Evolutionary conservation across 768 basidiomycete genomes (phyloP).

Genomic region (Mycena rosella): DNA sequence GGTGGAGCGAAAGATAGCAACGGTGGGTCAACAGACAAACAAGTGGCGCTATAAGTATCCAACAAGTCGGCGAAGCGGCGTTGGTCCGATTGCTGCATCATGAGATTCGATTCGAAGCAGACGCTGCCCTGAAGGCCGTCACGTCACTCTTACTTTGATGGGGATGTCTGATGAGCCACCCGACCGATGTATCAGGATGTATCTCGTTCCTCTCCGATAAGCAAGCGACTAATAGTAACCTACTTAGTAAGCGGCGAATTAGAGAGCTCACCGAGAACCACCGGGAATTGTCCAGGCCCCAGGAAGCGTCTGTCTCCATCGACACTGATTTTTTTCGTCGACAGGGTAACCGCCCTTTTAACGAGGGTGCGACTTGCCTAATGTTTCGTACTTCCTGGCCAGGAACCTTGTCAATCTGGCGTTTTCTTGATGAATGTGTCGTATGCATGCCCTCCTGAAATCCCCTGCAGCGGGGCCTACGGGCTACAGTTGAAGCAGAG

Average conservation of each 20-base stretch:
- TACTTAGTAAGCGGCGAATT: too few species aligned
- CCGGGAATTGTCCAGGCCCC: too few species aligned
- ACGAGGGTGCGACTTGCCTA: background rate
- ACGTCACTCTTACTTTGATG: background rate
- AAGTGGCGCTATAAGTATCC: slow-evolving; percentile 17
- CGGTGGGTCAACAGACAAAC: slow-evolving; percentile 8
- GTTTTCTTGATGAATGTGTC: background rate
- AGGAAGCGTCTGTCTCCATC: too few species aligned
- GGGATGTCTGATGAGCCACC: background rate
- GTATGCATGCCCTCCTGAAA: too few species aligned
- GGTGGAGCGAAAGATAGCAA: slow-evolving; percentile 16
- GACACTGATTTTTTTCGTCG: too few species aligned
- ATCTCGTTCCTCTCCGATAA: too few species aligned
- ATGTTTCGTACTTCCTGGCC: background rate
- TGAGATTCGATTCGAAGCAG: background rate
- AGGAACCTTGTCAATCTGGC: slow-evolving; percentile 19
- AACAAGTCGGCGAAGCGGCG: slow-evolving; percentile 18
- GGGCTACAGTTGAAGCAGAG: too few species aligned
- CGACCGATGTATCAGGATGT: background rate
- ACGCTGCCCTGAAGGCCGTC: too few species aligned
- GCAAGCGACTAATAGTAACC: too few species aligned
- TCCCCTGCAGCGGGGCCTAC: too few species aligned
- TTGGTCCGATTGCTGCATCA: slow-evolving; percentile 14
- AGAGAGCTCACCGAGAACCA: too few species aligned
- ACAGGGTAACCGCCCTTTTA: too few species aligned